Percentiles rank a stretch among this genome's conserved stretches.
These are phyloP conservation scores for Terana coerulea DNA, from an alignment of 768 basidiomycete species.

Conservation along the genomic window DNA sequence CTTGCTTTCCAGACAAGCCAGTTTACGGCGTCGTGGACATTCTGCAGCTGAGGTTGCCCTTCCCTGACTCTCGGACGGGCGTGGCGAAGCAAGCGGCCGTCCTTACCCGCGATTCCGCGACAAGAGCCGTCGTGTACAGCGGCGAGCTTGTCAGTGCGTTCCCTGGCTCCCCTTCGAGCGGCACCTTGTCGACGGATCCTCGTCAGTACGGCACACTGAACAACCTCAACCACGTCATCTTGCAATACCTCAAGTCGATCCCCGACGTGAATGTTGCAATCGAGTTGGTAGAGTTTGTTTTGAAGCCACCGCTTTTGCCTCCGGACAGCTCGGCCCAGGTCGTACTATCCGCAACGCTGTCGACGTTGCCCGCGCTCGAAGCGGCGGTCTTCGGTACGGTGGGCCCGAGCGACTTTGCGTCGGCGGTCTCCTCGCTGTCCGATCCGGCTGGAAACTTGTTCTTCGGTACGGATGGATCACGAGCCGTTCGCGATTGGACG, in stretches of 20 bases:
- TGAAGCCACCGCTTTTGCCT: constrained; percentile 36
- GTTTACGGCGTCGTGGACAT: constrained; percentile 63
- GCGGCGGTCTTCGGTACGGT: constrained; percentile 63
- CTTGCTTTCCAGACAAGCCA: constrained; percentile 54
- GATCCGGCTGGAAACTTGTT: constrained; percentile 48
- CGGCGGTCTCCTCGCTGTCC: constrained; percentile 48
- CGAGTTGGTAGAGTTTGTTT: constrained; percentile 47
- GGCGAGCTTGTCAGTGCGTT: constrained; percentile 48
- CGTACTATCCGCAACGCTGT: constrained; percentile 36
- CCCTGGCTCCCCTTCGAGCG: constrained; percentile 33
- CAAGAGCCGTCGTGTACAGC: constrained; percentile 49
- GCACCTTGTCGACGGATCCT: constrained; percentile 31
- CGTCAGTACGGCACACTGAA: constrained; percentile 53
- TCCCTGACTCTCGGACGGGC: constrained; percentile 39
- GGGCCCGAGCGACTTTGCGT: constrained; percentile 42
- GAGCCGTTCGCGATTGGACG: constrained; percentile 50
- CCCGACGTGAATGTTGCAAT: constrained; percentile 40
- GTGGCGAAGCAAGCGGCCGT: constrained; percentile 48
- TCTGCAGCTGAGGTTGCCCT: constrained; percentile 55
- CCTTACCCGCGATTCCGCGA: constrained; percentile 37
- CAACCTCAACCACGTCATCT: constrained; percentile 52
- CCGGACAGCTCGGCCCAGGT: constrained; percentile 34
- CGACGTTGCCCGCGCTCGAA: constrained; percentile 50
- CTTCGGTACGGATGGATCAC: constrained; percentile 53
- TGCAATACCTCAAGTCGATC: constrained; percentile 53